phyloP scores from a whole-genome alignment of 768 basidiomycete genomes.

The Suillus placidus region DNA sequence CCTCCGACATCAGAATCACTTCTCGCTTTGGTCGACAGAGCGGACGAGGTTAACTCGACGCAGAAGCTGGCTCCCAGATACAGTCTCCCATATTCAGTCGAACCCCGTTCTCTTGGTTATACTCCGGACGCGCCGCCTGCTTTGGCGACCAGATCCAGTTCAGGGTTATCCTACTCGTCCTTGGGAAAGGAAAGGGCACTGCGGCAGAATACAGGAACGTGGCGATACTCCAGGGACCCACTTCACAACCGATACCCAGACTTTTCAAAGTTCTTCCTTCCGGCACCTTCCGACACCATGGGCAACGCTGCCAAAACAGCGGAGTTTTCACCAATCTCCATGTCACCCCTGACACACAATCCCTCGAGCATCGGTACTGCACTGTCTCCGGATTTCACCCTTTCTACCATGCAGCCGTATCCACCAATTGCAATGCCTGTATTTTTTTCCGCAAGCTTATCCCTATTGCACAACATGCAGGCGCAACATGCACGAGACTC shows the following conservation, averaged over 20 bases:
- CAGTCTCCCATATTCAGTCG: not conserved
- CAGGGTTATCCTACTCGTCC: not conserved
- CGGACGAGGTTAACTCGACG: not conserved
- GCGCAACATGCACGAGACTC: not conserved
- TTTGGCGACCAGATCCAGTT: not conserved
- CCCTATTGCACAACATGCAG: not conserved
- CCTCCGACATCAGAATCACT: not conserved
- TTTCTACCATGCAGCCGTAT: not conserved
- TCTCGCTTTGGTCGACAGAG: not conserved
- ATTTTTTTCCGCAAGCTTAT: not conserved
- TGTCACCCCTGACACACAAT: not conserved
- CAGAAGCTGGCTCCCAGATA: not conserved
- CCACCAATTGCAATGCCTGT: not conserved
- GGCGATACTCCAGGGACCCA: slow-evolving; percentile 33
- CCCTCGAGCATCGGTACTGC: not conserved
- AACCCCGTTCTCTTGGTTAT: not conserved
- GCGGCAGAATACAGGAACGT: not conserved
- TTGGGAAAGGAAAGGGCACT: not conserved
- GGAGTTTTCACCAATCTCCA: not conserved
- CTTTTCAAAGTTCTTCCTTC: slow-evolving; percentile 35
- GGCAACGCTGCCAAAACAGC: not conserved
- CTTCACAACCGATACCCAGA: slow-evolving; percentile 35
- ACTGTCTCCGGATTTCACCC: not conserved
- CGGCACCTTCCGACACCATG: slow-evolving; percentile 8
- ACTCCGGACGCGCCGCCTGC: not conserved